phyloP scores from a whole-genome alignment of 345 rosid species.

The Ceriops zippeliana region DNA sequence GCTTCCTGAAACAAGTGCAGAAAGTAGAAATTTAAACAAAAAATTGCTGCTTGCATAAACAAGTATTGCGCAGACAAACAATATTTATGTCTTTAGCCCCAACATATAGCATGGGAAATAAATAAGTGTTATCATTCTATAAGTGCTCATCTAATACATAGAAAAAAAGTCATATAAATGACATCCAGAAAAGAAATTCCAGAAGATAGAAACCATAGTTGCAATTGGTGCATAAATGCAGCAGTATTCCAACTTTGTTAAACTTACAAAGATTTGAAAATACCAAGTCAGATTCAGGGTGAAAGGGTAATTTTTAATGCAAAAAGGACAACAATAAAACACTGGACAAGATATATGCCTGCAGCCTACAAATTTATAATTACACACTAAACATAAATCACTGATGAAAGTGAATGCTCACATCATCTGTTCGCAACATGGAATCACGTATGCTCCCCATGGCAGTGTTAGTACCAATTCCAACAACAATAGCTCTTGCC shows the following conservation, averaged over 20 bases:
- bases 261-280: too few species aligned
- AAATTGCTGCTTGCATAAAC: not conserved
- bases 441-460: conserved; percentile 99
- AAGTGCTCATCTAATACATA: too few species aligned
- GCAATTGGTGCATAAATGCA: too few species aligned
- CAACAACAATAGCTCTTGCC: conserved; percentile 92
- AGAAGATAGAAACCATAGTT: too few species aligned
- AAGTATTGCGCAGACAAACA: not conserved
- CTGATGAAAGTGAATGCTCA: conserved; percentile 30
- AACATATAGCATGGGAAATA: too few species aligned
- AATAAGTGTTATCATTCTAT: too few species aligned
- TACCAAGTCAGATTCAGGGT: too few species aligned
- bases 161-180: too few species aligned
- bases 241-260: too few species aligned
- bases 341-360: not conserved
- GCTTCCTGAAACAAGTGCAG: conserved; percentile 62
- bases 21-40: conserved; percentile 14
- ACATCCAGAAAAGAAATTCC: too few species aligned
- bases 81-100: not conserved
- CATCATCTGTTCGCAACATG: conserved; percentile 90
- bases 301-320: too few species aligned
- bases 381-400: not conserved
- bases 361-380: not conserved
- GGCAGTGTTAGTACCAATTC: conserved; percentile 95
- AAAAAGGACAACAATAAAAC: too few species aligned